Evolutionary conservation across 2,329 filamentous ascomycete species (phyloP).

Genomic region (Didymosphaeria variabile): DNA sequence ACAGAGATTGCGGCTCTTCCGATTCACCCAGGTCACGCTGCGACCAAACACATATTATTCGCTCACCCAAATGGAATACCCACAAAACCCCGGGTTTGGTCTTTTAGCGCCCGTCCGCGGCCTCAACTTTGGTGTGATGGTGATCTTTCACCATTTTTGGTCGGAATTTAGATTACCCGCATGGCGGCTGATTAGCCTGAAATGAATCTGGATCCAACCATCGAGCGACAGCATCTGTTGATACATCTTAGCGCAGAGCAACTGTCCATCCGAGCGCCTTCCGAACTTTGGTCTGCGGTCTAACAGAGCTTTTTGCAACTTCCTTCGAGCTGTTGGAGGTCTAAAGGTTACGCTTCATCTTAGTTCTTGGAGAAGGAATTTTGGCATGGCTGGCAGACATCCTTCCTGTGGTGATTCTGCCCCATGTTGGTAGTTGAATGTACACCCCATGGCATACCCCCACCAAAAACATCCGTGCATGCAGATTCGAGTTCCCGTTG

Average conservation of each 20-base stretch:
- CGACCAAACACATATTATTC: conserved; percentile 22
- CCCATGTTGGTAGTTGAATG: neutral
- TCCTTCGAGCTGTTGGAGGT: neutral
- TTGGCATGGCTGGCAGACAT: neutral
- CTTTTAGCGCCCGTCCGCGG: conserved; percentile 16
- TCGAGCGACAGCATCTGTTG: neutral
- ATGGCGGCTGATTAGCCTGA: conserved; percentile 40
- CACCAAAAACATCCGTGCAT: conserved; percentile 6
- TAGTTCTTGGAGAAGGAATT: neutral
- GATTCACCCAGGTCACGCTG: conserved; percentile 24
- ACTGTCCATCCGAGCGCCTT: neutral
- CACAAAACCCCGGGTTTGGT: conserved; percentile 23
- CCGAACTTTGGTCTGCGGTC: neutral
- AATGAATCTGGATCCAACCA: conserved; percentile 25
- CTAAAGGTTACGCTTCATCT: neutral
- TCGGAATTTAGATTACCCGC: conserved; percentile 38
- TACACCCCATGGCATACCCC: neutral
- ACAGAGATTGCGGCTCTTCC: conserved; percentile 33
- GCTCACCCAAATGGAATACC: conserved; percentile 13
- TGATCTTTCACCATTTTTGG: conserved; percentile 25
- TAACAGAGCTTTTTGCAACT: neutral
- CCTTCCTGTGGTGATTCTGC: neutral
- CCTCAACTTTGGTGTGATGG: conserved; percentile 13
- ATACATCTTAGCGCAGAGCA: neutral
- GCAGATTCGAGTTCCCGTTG: conserved; percentile 27